phyloP scores from a whole-genome alignment of 257 asterid species.

The Linderniella brevidens region DNA sequence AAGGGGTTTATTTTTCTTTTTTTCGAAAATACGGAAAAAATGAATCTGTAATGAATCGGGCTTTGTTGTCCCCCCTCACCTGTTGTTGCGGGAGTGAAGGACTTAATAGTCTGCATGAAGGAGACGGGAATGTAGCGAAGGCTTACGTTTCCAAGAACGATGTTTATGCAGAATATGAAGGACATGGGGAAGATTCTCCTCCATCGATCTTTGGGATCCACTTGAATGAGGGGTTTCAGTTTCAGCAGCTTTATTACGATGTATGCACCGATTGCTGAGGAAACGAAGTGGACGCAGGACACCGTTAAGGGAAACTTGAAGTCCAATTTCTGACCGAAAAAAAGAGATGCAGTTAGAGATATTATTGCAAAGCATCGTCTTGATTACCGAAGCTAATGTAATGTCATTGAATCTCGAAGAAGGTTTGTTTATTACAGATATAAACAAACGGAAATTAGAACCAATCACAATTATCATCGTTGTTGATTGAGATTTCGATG shows the following conservation, averaged over 20 bases:
- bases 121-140: slow-evolving; percentile 50
- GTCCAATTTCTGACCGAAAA: slow-evolving; percentile 36
- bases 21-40: slow-evolving; percentile 2
- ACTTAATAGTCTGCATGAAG: slow-evolving; percentile 52
- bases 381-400: slow-evolving; percentile 1
- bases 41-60: slow-evolving; percentile 4
- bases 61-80: slow-evolving; percentile 22
- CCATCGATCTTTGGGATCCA: slow-evolving; percentile 40
- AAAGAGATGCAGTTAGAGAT: neutral
- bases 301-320: slow-evolving; percentile 55
- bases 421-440: too few relatives aligned
- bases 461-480: too few relatives aligned
- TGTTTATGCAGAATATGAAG: slow-evolving; percentile 38
- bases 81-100: slow-evolving; percentile 54
- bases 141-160: slow-evolving; percentile 43
- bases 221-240: slow-evolving; percentile 35
- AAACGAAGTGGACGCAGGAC: slow-evolving; percentile 52
- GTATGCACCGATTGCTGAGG: slow-evolving; percentile 49
- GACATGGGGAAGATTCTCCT: slow-evolving; percentile 53
- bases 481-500: too few relatives aligned
- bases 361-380: too few relatives aligned
- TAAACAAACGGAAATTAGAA: too few relatives aligned
- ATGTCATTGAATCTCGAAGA: too few relatives aligned
- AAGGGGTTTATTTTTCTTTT: too few relatives aligned
- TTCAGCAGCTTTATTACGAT: slow-evolving; percentile 43